phyloP scores from a whole-genome alignment of 306 rosid genomes.

The Cicer bijugum region DNA sequence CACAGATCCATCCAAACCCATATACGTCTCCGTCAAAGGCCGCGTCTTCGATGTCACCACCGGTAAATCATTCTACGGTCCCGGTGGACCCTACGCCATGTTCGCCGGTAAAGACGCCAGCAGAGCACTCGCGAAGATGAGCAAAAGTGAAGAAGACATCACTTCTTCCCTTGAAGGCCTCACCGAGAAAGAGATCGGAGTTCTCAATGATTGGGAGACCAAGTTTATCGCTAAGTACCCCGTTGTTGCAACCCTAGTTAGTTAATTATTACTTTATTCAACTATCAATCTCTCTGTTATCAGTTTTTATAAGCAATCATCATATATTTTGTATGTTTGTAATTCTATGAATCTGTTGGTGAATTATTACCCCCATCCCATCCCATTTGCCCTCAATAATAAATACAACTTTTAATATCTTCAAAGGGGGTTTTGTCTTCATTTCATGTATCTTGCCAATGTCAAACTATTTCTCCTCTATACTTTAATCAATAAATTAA shows the following conservation, averaged over 20 bases:
- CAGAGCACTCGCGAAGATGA: constrained; percentile 95
- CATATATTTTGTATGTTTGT: not conserved
- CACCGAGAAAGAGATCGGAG: constrained; percentile 92
- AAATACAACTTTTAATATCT: not conserved
- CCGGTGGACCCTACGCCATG: constrained; percentile 88
- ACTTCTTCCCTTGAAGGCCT: constrained; percentile 76
- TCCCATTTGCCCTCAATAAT: not conserved
- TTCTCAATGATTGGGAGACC: constrained; percentile 91
- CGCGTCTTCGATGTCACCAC: constrained; percentile 83
- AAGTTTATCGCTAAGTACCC: constrained; percentile 95
- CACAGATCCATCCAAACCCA: constrained; percentile 77
- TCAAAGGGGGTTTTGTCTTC: not conserved
- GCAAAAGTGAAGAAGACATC: constrained; percentile 83
- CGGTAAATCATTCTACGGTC: constrained; percentile 90
- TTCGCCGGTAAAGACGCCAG: constrained; percentile 97
- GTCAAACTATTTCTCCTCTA: not conserved
- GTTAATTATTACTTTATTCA: not conserved
- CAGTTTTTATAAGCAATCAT: not conserved
- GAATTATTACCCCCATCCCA: not conserved
- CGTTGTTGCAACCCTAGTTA: constrained; percentile 51
- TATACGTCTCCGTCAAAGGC: constrained; percentile 80
- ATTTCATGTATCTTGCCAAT: not conserved
- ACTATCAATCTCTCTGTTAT: not conserved
- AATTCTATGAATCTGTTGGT: not conserved
- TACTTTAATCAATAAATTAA: not conserved